phyloP scores from a whole-genome alignment of 1,284 basidiomycete genomes.

The Heterobasidion irregulare region DNA sequence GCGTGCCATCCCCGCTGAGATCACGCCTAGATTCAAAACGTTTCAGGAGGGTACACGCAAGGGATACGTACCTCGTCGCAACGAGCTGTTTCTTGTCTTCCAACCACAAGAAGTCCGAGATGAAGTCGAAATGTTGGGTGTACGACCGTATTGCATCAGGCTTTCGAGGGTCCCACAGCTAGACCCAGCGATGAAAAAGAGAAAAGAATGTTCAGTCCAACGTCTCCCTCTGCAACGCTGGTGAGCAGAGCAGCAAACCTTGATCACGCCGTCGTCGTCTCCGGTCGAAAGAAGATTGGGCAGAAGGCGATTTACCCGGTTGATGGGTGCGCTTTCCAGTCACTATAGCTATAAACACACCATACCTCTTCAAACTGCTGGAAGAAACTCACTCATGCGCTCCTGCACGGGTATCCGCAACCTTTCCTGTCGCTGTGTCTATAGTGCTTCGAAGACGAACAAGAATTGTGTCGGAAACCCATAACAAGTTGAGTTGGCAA shows the following conservation, averaged over 20 bases:
- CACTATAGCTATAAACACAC: constrained; percentile 27
- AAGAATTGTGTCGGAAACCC: neutral
- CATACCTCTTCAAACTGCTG: neutral
- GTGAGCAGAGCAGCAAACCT: constrained; percentile 39
- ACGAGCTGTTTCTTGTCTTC: constrained; percentile 81
- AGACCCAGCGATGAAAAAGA: neutral
- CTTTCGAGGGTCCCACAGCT: constrained; percentile 88
- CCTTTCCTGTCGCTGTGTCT: constrained; percentile 57
- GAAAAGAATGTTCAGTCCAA: neutral
- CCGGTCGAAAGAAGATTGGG: constrained; percentile 75
- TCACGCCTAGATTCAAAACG: neutral
- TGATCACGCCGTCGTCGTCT: constrained; percentile 91
- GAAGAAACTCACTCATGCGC: constrained; percentile 71
- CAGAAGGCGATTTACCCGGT: constrained; percentile 67
- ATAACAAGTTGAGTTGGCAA: neutral
- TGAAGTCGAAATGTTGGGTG: constrained; percentile 91
- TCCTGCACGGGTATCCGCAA: constrained; percentile 51
- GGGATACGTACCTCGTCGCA: constrained; percentile 63
- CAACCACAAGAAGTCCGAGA: constrained; percentile 87
- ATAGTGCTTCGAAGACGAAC: constrained; percentile 41
- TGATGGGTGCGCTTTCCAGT: constrained; percentile 67
- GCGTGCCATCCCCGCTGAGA: constrained; percentile 82
- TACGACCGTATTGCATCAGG: constrained; percentile 60
- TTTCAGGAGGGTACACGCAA: neutral
- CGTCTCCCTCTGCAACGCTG: neutral